These are phyloP conservation scores for Rhynchospora breviuscula DNA, from an alignment of 176 grass and related monocot species.

Conservation along the genomic window DNA sequence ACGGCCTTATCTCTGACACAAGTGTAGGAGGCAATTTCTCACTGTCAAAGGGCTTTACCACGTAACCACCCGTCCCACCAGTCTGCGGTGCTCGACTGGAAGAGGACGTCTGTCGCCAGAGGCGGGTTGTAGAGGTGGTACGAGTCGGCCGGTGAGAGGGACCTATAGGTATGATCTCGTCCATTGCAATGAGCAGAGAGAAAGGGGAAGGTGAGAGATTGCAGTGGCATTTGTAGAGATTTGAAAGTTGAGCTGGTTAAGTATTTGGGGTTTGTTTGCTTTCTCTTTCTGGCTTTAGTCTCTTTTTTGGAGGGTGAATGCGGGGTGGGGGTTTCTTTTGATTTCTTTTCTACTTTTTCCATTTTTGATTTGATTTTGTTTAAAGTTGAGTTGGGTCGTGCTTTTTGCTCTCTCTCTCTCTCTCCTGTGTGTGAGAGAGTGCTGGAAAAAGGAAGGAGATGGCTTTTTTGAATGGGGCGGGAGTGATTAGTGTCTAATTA, in stretches of 20 bases:
- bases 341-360: conserved; percentile 1
- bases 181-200: conserved; percentile 24
- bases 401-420: conserved; percentile 15
- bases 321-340: conserved; percentile 15
- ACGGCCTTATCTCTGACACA: conserved; percentile 55
- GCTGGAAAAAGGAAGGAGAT: conserved; percentile 4
- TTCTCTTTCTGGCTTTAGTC: conserved; percentile 52
- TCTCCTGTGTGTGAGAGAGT: not conserved
- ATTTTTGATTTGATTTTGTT: conserved; percentile 24
- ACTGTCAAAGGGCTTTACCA: conserved; percentile 48
- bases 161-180: conserved; percentile 50
- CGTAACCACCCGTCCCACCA: not conserved
- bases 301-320: conserved; percentile 16
- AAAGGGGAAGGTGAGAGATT: not conserved
- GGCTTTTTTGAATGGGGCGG: conserved; percentile 25
- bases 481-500: conserved; percentile 12
- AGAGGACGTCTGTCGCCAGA: not conserved
- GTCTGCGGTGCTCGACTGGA: conserved; percentile 17
- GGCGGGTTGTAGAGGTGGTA: conserved; percentile 19
- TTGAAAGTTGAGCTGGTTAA: not conserved
- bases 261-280: conserved; percentile 34
- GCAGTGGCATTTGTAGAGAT: not conserved
- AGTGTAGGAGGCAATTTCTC: conserved; percentile 81
- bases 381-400: conserved; percentile 19
- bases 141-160: conserved; percentile 35